These are phyloP conservation scores for Pichia sp. DNA, from an alignment of 1,139 yeast genomes.

Conservation along the genomic window DNA sequence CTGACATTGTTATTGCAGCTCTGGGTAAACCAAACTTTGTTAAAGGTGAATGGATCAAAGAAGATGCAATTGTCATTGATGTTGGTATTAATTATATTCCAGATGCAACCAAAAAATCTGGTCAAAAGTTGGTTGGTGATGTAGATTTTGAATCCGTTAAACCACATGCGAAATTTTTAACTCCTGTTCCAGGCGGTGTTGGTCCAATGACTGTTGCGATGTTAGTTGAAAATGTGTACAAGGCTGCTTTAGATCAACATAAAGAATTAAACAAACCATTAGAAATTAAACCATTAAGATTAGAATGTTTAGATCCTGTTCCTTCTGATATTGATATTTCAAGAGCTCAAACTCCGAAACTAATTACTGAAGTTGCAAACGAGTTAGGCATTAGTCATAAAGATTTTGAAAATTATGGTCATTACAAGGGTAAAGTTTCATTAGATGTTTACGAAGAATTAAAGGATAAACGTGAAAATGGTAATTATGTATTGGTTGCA, in stretches of 20 bases:
- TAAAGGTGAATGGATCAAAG: conserved; percentile 83
- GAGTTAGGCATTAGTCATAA: conserved; percentile 57
- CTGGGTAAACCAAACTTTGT: conserved; percentile 80
- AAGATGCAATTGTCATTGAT: conserved; percentile 82
- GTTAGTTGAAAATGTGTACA: conserved; percentile 79
- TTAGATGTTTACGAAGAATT: conserved; percentile 54
- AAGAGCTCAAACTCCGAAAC: conserved; percentile 64
- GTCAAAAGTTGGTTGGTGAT: conserved; percentile 87
- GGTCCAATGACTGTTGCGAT: conserved; percentile 99
- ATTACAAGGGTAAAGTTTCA: conserved; percentile 67
- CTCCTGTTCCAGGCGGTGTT: conserved; percentile 99
- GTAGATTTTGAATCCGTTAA: conserved; percentile 71
- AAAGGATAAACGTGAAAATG: conserved; percentile 52
- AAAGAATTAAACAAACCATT: conserved; percentile 36
- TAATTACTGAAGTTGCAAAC: conserved; percentile 53
- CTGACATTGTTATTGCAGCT: conserved; percentile 91
- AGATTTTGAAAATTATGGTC: conserved; percentile 69
- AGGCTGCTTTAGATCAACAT: conserved; percentile 64
- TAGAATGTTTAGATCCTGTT: conserved; percentile 40
- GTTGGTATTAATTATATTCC: conserved; percentile 91
- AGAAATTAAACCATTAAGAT: conserved; percentile 27
- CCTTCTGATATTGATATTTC: conserved; percentile 76
- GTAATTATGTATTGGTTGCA: conserved; percentile 65
- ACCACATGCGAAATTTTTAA: conserved; percentile 63
- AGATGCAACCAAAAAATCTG: conserved; percentile 72